These are phyloP conservation scores for Mortierella sp. DNA, from an alignment of 371 early-diverging fungal species.

Conservation along the genomic window DNA sequence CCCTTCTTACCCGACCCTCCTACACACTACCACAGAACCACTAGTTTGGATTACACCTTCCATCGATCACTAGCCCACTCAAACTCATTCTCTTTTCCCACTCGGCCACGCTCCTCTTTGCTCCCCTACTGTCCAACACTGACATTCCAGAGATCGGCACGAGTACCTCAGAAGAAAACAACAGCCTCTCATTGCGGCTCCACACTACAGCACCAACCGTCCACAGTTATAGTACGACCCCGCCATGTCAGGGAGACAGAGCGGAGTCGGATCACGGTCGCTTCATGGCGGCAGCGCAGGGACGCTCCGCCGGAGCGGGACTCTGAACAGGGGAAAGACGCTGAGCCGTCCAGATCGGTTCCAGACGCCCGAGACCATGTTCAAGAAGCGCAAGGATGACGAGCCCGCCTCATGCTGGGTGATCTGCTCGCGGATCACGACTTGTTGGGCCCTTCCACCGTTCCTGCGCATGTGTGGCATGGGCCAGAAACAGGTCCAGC, in stretches of 20 bases:
- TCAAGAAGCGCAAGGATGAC: slow-evolving; percentile 70
- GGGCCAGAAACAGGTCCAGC: slow-evolving; percentile 72
- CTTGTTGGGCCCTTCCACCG: slow-evolving; percentile 81
- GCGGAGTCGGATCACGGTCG: slow-evolving; percentile 18
- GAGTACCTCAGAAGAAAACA: neutral
- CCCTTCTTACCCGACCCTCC: neutral
- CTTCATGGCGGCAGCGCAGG: slow-evolving; percentile 22
- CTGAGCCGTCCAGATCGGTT: slow-evolving; percentile 81
- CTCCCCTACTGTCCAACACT: neutral
- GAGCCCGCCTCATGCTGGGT: slow-evolving; percentile 76
- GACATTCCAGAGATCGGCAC: neutral
- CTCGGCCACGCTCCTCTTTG: neutral
- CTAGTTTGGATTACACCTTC: neutral
- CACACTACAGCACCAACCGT: too few species aligned
- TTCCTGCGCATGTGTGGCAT: slow-evolving; percentile 59
- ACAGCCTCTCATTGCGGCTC: too few species aligned
- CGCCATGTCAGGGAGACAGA: slow-evolving; percentile 30
- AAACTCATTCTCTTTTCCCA: neutral
- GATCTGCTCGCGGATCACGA: slow-evolving; percentile 77
- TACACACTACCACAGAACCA: neutral
- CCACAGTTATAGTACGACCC: neutral
- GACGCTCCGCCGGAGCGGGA: slow-evolving; percentile 37
- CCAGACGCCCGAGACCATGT: slow-evolving; percentile 76
- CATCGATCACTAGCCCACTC: neutral
- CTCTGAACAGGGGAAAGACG: slow-evolving; percentile 79